phyloP scores from a whole-genome alignment of 2,329 filamentous ascomycete species.

The Aspergillus vadensis region DNA sequence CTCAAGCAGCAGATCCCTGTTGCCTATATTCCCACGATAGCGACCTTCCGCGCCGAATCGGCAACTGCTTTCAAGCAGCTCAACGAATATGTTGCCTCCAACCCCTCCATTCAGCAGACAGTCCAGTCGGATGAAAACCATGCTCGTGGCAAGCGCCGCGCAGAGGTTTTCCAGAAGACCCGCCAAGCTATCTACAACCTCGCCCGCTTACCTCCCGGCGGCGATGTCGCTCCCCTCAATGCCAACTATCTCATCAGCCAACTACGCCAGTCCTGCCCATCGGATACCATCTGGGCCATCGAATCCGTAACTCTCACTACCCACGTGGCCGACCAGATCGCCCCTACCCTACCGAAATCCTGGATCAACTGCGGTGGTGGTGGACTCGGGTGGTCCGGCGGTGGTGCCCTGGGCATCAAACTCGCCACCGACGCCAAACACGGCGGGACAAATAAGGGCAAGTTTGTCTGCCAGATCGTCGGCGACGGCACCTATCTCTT shows the following conservation, averaged over 20 bases:
- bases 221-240: conserved; percentile 63
- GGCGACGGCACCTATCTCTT: conserved; percentile 71
- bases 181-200: conserved; percentile 61
- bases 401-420: conserved; percentile 74
- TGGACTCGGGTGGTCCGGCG: conserved; percentile 79
- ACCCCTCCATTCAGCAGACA: conserved; percentile 47
- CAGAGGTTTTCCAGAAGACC: conserved; percentile 60
- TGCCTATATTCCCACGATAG: conserved; percentile 68
- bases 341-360: conserved; percentile 66
- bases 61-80: conserved; percentile 69
- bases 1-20: conserved; percentile 73
- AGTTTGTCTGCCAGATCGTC: conserved; percentile 65
- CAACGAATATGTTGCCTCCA: conserved; percentile 59
- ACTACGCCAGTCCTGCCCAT: conserved; percentile 59
- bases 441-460: conserved; percentile 54
- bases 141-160: conserved; percentile 57
- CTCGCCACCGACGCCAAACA: conserved; percentile 62
- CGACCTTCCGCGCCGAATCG: conserved; percentile 68
- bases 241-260: conserved; percentile 59
- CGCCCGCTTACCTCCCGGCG: conserved; percentile 54
- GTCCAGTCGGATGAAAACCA: conserved; percentile 45
- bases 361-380: conserved; percentile 83
- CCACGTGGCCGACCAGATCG: conserved; percentile 71
- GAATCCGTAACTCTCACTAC: conserved; percentile 75
- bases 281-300: conserved; percentile 72